phyloP scores from a whole-genome alignment of 176 grass and related monocot species.

The Zea mays region DNA sequence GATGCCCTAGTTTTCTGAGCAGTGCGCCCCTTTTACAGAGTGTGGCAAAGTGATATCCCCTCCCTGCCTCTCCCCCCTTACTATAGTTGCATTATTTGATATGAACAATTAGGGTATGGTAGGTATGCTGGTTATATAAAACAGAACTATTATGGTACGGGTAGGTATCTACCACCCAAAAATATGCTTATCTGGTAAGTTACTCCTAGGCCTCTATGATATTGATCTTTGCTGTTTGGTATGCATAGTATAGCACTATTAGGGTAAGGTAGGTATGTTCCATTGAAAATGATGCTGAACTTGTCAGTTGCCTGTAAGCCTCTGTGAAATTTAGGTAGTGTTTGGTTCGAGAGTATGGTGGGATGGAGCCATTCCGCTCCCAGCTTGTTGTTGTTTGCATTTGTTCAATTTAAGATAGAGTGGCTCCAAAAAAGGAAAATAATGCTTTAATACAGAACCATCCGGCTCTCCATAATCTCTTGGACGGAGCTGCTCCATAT shows the following conservation, averaged over 20 bases:
- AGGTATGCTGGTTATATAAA: neutral
- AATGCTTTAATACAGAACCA: too few relatives aligned
- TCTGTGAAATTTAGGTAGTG: neutral
- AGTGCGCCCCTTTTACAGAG: neutral
- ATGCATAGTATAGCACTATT: neutral
- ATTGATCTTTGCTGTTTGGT: neutral
- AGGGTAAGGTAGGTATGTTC: slow-evolving; percentile 15
- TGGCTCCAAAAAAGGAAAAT: too few relatives aligned
- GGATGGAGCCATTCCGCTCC: too few relatives aligned
- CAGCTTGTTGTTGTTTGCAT: too few relatives aligned
- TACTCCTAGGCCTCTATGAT: too few relatives aligned
- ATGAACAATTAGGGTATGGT: neutral
- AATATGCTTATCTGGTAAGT: neutral
- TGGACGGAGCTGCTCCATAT: too few relatives aligned
- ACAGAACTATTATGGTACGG: neutral
- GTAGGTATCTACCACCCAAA: neutral
- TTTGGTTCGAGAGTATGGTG: too few relatives aligned
- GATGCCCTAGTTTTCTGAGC: slow-evolving; percentile 21
- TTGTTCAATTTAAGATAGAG: too few relatives aligned
- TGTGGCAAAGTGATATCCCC: neutral
- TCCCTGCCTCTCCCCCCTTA: neutral
- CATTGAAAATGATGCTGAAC: slow-evolving; percentile 10
- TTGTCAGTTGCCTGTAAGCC: neutral
- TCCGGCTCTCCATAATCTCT: too few relatives aligned
- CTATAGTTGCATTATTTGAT: slow-evolving; percentile 11